Evolutionary conservation across 2,329 filamentous ascomycete genomes (phyloP).

Genomic region (Calcarisporium arbuscula): DNA sequence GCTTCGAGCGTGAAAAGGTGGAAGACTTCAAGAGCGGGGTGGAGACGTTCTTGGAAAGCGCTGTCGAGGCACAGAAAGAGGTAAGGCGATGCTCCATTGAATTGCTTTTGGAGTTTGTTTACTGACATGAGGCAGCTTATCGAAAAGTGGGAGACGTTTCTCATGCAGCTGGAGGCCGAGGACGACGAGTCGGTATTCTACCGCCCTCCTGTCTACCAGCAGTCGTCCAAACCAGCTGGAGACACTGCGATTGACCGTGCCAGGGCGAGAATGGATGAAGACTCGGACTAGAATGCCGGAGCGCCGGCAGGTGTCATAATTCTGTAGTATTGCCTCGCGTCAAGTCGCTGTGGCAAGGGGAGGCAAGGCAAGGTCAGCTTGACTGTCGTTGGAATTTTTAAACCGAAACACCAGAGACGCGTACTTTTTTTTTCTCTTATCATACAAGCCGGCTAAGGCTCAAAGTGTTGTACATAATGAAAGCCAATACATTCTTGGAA

Average conservation of each 20-base stretch:
- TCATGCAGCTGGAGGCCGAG: conserved; percentile 91
- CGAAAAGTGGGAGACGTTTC: conserved; percentile 97
- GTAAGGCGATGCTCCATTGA: conserved; percentile 40
- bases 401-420: conserved; percentile 18
- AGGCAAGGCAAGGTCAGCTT: too few relatives aligned
- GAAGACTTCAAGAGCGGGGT: conserved; percentile 98
- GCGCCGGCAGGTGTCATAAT: too few relatives aligned
- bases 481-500: too few relatives aligned
- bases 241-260: conserved; percentile 56
- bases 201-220: conserved; percentile 52
- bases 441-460: conserved; percentile 26
- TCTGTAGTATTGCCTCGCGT: too few relatives aligned
- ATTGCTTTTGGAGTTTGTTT: background rate
- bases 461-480: conserved; percentile 9
- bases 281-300: conserved; percentile 57
- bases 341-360: conserved; percentile 7
- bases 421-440: conserved; percentile 24
- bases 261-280: conserved; percentile 51
- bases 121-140: conserved; percentile 42
- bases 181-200: conserved; percentile 72
- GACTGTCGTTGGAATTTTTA: too few relatives aligned
- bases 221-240: conserved; percentile 41
- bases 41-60: conserved; percentile 94
- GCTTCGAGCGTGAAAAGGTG: conserved; percentile 95
- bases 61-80: conserved; percentile 98